Evolutionary conservation across 768 basidiomycete genomes (phyloP), one percentile per base, ranked within the genome.

Genomic region (Trametes cubensis): DNA sequence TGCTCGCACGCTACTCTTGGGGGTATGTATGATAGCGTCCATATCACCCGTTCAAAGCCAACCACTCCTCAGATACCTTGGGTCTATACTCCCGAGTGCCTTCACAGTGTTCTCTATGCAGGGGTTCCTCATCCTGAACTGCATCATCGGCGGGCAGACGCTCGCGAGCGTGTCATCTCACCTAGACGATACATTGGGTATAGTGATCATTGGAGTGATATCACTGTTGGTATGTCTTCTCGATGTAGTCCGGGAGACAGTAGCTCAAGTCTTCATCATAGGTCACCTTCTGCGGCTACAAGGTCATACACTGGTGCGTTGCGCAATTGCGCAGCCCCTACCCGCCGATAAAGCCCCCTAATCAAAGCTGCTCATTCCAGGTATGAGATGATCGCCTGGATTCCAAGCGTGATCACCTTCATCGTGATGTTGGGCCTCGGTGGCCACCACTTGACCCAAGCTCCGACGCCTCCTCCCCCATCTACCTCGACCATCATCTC

Each of bases 1-100:
- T 84, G 8, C 79, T 83, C 53, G 76, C 82, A 0, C 75, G 85
- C 21, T 86, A 80, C 66, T 81, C 79, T 0, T 82, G 81, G 74
- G 83, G 83, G 79, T 81, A 53, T 0, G 71, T 58, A 6, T 34
- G 28, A 1, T 42, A 13, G 42, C 13, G 44, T n/a, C 1, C 18
- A 20, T 17, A 26, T 26, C 0, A 25, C 15, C 8, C 25, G 44
- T 4, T 13, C 7, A 18, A 20, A 25, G 26, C 23, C 34, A 17
- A 38, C 21, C 34, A 7, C 45, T 21, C 21, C 25, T 30, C 59
- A 81, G 80, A 14, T 79, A 77, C 54, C 78, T 76, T 44, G 77
- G 75, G 4, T 72, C 75, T 2, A 69, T 76, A 41, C 48, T 74
- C 15, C 72, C 73, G 11, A 78, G 76, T 69, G 74, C 72, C 34